phyloP scores from a whole-genome alignment of 176 grass and related monocot species.

The Bonia amplexicaulis region DNA sequence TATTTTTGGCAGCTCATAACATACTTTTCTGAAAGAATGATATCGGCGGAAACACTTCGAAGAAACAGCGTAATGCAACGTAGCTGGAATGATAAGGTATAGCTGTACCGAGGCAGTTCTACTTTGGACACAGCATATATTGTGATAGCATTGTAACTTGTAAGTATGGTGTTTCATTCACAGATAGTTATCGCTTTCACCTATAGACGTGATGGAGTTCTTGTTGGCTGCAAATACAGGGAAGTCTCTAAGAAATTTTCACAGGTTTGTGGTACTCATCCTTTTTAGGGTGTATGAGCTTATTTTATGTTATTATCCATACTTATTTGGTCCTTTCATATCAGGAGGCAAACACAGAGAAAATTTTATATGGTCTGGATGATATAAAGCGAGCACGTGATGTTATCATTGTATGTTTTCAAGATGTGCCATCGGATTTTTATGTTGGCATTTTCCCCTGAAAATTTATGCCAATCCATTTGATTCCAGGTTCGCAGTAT shows the following conservation, averaged over 20 bases:
- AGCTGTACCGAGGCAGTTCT: not conserved
- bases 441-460: not conserved
- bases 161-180: slow-evolving; percentile 18
- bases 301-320: slow-evolving; percentile 9
- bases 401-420: slow-evolving; percentile 85
- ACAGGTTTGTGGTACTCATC: slow-evolving; percentile 53
- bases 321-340: slow-evolving; percentile 9
- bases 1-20: slow-evolving; percentile 58
- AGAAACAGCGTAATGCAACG: slow-evolving; percentile 69
- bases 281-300: not conserved
- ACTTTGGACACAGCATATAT: slow-evolving; percentile 2
- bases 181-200: slow-evolving; percentile 92
- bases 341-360: slow-evolving; percentile 78
- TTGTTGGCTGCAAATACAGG: slow-evolving; percentile 92
- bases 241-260: slow-evolving; percentile 64
- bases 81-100: slow-evolving; percentile 46
- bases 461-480: not conserved
- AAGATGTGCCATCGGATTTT: not conserved
- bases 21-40: slow-evolving; percentile 75
- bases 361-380: slow-evolving; percentile 91
- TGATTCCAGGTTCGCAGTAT: not conserved
- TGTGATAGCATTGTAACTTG: not conserved
- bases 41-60: slow-evolving; percentile 68
- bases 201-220: slow-evolving; percentile 59
- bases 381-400: slow-evolving; percentile 68